Evolutionary conservation across 768 basidiomycete species (phyloP), one percentile per base, ranked within the genome.

Genomic region (Hygrocybe coccinea): DNA sequence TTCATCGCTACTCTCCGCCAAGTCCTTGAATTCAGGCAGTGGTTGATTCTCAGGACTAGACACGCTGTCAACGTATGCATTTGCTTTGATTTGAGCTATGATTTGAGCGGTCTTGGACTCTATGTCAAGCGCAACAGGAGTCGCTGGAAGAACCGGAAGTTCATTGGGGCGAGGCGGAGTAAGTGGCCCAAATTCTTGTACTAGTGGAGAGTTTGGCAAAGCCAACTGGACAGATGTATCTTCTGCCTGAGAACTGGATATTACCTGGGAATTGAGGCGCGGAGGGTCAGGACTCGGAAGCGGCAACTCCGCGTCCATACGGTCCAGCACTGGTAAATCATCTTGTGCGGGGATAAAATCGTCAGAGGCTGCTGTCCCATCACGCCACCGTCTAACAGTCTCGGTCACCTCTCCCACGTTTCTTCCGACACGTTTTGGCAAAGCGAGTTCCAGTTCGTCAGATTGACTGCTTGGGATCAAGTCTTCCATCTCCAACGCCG

Each of bases 401-500:
- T 74, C 68, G 54, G 70, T 71, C 10, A 72, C 66, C 1, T 64
- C 63, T 11, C 55, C 52, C 1, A 62, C 58, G 57, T 74, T 64
- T 24, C 63, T 64, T 5, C 56, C 52, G 22, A 65, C 36, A 38
- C 60, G 61, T n/a, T 33, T 36, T 35, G 71, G 71, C 7, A 73
- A 52, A 43, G 65, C 66, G 47, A 85, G 69, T 59, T 87, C 85
- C 45, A 76, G 71, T 64, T 86, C 86, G 58, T 85, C 82, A 47
- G 84, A 85, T 65, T 85, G 81, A 60, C 85, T 87, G 46, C 83
- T 86, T 19, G 81, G 83, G 7, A 86, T 72, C 17, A 81, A 63
- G 29, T 75, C 70, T 22, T 65, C 64, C 41, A 58, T 56, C 50
- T 67, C 64, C 54, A 56, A 59, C 50, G 59, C 67, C 45, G 63